Evolutionary conservation across 2,329 filamentous ascomycete genomes (phyloP).

Genomic region (Talaromyces islandicus): DNA sequence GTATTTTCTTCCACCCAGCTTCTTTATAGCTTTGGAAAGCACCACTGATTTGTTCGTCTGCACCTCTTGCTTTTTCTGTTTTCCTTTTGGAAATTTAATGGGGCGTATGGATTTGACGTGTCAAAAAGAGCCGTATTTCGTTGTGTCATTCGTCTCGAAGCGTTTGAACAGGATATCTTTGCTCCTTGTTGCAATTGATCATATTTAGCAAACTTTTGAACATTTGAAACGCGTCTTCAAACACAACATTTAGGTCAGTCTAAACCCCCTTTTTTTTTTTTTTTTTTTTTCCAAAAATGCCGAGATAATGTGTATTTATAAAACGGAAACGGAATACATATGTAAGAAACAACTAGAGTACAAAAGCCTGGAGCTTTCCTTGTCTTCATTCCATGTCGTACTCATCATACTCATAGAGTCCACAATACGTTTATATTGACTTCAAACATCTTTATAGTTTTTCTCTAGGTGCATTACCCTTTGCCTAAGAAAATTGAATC

Average conservation of each 20-base stretch:
- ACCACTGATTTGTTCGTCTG: not conserved
- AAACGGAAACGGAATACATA: not conserved
- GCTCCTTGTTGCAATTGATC: not conserved
- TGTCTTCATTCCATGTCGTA: too few relatives aligned
- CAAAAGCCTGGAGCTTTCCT: too few relatives aligned
- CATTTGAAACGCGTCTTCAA: not conserved
- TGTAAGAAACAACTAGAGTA: not conserved
- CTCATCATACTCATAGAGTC: too few relatives aligned
- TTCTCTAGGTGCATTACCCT: too few relatives aligned
- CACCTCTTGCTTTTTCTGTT: not conserved
- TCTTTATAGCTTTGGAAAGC: not conserved
- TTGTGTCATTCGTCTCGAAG: not conserved
- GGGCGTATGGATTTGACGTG: not conserved
- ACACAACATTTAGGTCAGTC: not conserved
- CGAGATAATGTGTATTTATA: not conserved
- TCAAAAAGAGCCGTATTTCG: not conserved
- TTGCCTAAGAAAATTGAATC: too few relatives aligned
- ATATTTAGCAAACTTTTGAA: not conserved
- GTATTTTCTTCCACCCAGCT: not conserved
- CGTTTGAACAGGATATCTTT: not conserved
- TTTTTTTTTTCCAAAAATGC: not conserved
- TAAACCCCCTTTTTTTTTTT: not conserved
- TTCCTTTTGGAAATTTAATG: not conserved
- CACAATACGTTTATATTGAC: too few relatives aligned
- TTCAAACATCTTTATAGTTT: too few relatives aligned